Evolutionary conservation across 2,329 filamentous ascomycete genomes (phyloP).

Genomic region (Alternaria tenuissima): DNA sequence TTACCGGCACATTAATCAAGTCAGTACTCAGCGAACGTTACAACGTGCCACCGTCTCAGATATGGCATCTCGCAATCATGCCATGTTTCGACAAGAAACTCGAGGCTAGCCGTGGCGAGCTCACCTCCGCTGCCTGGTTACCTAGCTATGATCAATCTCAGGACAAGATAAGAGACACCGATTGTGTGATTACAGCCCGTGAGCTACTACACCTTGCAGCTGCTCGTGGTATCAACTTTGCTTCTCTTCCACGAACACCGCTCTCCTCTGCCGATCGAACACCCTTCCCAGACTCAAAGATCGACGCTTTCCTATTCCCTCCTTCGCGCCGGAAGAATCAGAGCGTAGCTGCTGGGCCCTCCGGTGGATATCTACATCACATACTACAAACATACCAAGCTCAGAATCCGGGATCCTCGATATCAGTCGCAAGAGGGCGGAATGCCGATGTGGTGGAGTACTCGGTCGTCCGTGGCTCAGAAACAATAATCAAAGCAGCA

Average conservation of each 20-base stretch:
- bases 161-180: conserved; percentile 77
- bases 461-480: conserved; percentile 64
- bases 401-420: conserved; percentile 73
- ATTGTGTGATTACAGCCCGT: conserved; percentile 97
- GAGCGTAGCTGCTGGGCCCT: conserved; percentile 72
- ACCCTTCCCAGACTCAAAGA: conserved; percentile 74
- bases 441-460: conserved; percentile 95
- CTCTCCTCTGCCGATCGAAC: conserved; percentile 57
- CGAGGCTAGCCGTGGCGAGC: conserved; percentile 90
- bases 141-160: conserved; percentile 33
- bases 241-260: conserved; percentile 69
- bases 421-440: conserved; percentile 77
- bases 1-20: conserved; percentile 90
- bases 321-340: conserved; percentile 47
- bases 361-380: conserved; percentile 88
- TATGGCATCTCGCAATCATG: conserved; percentile 97
- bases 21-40: conserved; percentile 78
- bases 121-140: conserved; percentile 81
- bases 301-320: conserved; percentile 80
- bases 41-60: conserved; percentile 75
- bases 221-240: conserved; percentile 79
- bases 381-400: conserved; percentile 79
- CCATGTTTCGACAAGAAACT: conserved; percentile 99
- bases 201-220: conserved; percentile 91
- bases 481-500: conserved; percentile 60